phyloP scores from a whole-genome alignment of 805 yeast species.

The Candida khao-thaluensis region DNA sequence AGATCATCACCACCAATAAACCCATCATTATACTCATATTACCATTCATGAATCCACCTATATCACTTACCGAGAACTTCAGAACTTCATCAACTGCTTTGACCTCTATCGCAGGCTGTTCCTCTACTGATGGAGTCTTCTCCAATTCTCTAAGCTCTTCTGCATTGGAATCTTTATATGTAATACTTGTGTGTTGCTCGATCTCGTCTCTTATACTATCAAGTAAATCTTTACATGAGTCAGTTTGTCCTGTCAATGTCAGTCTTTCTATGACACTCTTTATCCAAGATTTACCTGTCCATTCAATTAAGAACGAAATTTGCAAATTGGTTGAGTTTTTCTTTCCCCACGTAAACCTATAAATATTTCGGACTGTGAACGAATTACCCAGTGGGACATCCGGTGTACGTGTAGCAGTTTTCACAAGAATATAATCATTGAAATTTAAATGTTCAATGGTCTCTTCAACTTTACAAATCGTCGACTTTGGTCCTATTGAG shows the following conservation, averaged over 20 bases:
- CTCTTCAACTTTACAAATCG: conserved; percentile 69
- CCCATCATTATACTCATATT: background rate
- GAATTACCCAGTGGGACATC: conserved; percentile 92
- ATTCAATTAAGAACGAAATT: conserved; percentile 74
- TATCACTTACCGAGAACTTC: background rate
- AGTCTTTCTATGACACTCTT: conserved; percentile 86
- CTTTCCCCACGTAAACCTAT: conserved; percentile 71
- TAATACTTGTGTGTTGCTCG: background rate
- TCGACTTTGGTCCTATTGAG: conserved; percentile 90
- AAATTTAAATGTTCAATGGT: conserved; percentile 55
- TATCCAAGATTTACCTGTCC: conserved; percentile 94
- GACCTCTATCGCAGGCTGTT: background rate
- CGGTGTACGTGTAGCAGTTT: conserved; percentile 73
- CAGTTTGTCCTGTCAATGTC: conserved; percentile 74
- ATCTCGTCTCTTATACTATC: conserved; percentile 37
- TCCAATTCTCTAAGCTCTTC: conserved; percentile 5
- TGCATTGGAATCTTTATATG: conserved; percentile 1
- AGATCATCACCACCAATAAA: conserved; percentile 20
- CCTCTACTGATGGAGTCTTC: conserved; percentile 1
- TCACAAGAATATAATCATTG: conserved; percentile 54
- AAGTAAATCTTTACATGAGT: conserved; percentile 53
- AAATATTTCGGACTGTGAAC: conserved; percentile 73
- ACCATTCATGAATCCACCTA: background rate
- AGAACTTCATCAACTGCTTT: background rate
- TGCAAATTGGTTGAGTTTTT: conserved; percentile 57